Conservation (phyloP, 1,139 yeast genomes). For the Pichia sp. region DNA sequence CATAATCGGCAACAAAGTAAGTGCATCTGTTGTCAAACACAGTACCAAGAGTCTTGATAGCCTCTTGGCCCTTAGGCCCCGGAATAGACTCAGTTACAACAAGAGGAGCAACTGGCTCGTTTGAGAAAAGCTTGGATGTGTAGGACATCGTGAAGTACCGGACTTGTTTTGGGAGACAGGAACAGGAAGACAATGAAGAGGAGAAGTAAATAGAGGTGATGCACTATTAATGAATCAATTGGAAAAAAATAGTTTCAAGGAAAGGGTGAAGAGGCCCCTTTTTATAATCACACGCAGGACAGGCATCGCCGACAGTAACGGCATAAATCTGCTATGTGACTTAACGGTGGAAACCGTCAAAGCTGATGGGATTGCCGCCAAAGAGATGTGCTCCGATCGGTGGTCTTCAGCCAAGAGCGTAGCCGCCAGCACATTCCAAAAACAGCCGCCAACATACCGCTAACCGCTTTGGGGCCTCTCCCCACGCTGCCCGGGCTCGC, state of each 20-base stretch:
- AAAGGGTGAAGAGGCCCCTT: not conserved
- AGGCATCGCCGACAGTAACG: not conserved
- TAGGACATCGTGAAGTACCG: conserved; percentile 27
- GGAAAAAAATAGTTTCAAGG: not conserved
- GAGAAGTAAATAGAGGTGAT: not conserved
- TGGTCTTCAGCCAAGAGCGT: not conserved
- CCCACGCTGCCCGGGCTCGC: not conserved
- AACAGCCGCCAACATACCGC: not conserved
- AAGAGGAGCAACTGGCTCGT: conserved; percentile 61
- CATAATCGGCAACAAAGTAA: conserved; percentile 66
- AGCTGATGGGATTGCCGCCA: not conserved
- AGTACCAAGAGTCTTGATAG: conserved; percentile 45
- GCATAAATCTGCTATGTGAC: not conserved
- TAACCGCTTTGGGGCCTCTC: not conserved
- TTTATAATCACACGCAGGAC: not conserved
- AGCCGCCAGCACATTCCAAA: conserved; percentile 4
- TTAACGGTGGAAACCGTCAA: not conserved
- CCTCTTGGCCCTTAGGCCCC: conserved; percentile 54
- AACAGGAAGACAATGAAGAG: not conserved
- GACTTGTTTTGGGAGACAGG: not conserved
- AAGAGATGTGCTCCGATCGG: not conserved
- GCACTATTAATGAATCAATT: not conserved
- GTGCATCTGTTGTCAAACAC: conserved; percentile 65
- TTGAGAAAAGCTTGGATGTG: conserved; percentile 40
- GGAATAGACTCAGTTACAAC: conserved; percentile 52